Evolutionary conservation across 768 basidiomycete species (phyloP).

Genomic region (Pleurotus cornucopiae): DNA sequence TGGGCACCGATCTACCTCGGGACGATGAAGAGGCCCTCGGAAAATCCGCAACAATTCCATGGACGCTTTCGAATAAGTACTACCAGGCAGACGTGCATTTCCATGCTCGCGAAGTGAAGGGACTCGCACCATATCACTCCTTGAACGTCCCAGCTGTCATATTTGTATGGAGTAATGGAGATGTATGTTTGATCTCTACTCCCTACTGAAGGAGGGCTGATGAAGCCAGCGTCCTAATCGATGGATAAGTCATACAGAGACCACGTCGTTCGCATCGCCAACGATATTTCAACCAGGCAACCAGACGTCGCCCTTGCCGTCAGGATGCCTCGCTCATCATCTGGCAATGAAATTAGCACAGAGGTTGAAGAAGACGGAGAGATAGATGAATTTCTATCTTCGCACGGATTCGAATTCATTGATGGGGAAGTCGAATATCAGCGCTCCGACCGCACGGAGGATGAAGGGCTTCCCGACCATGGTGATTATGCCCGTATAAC

Average conservation of each 20-base stretch:
- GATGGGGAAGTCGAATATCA: constrained; percentile 29
- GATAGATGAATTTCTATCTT: constrained; percentile 63
- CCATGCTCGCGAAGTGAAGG: constrained; percentile 41
- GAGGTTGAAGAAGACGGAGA: constrained; percentile 45
- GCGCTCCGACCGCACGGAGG: constrained; percentile 6
- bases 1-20: constrained; percentile 6
- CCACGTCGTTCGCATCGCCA: constrained; percentile 45
- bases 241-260: constrained; percentile 51
- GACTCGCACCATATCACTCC: constrained; percentile 36
- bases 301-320: constrained; percentile 75
- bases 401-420: constrained; percentile 75
- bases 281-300: constrained; percentile 39
- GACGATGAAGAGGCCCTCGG: constrained; percentile 17
- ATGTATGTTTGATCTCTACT: constrained; percentile 41
- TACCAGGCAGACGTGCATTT: constrained; percentile 78
- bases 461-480: constrained; percentile 16
- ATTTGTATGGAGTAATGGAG: constrained; percentile 64
- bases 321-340: constrained; percentile 31
- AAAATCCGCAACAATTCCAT: constrained; percentile 39
- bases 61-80: constrained; percentile 79
- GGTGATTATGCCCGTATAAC: constrained; percentile 15
- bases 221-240: constrained; percentile 11
- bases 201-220: constrained; percentile 11
- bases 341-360: constrained; percentile 19
- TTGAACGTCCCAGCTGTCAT: constrained; percentile 62